Conservation (phyloP, 108 stramenopile genomes). For the Seminavis robusta region DNA sequence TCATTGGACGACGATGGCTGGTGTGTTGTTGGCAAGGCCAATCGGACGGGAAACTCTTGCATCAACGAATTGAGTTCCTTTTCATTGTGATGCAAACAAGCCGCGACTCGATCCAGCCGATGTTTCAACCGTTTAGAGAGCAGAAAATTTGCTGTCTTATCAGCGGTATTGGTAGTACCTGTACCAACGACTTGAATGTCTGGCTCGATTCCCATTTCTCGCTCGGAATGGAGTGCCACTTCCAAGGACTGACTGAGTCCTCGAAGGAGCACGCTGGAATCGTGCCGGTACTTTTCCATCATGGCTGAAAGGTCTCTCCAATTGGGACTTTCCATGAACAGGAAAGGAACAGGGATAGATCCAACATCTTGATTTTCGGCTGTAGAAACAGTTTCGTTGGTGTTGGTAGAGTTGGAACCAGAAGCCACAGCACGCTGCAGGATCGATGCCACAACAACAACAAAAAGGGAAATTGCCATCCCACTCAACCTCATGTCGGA, state of each 20-base stretch:
- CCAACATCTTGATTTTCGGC: no score
- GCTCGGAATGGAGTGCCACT: slow-evolving; percentile 16
- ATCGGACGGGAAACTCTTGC: slow-evolving; percentile 7
- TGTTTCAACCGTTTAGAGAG: slow-evolving; percentile 6
- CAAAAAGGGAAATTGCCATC: no score
- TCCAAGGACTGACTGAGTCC: slow-evolving; percentile 35
- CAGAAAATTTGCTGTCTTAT: neutral
- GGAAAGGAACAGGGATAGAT: slow-evolving; percentile 7
- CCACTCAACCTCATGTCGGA: no score
- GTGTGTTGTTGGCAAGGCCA: slow-evolving; percentile 5
- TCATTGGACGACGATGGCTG: neutral
- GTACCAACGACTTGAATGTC: no score
- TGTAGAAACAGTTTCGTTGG: no score
- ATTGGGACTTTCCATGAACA: slow-evolving; percentile 6
- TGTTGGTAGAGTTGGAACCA: no score
- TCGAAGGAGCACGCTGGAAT: slow-evolving; percentile 10
- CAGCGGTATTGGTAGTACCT: neutral
- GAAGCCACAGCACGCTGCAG: no score
- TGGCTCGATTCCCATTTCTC: neutral
- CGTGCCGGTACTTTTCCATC: slow-evolving; percentile 13
- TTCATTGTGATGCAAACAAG: slow-evolving; percentile 32
- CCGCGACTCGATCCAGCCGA: slow-evolving; percentile 24
- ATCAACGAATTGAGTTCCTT: slow-evolving; percentile 9
- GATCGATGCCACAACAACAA: no score
- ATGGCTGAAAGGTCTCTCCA: neutral